phyloP scores from a whole-genome alignment of 805 yeast genomes.

The Barnettozyma sucrosica region DNA sequence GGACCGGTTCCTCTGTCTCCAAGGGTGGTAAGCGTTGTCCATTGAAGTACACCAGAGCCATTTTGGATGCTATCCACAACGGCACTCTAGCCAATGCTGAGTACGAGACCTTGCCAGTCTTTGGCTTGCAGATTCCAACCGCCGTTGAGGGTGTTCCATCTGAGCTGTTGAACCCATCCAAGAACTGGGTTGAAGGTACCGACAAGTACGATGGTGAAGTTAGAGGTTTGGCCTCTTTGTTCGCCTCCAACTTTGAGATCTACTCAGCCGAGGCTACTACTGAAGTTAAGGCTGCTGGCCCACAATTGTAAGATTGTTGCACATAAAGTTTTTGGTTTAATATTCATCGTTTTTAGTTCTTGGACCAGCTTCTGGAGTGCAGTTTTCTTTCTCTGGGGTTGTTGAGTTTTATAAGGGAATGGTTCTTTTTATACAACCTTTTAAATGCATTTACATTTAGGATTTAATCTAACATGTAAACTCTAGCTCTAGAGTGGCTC shows the following conservation, averaged over 20 bases:
- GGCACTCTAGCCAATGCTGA: conserved; percentile 78
- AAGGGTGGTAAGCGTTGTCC: conserved; percentile 98
- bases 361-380: background rate
- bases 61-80: conserved; percentile 87
- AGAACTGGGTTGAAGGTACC: conserved; percentile 63
- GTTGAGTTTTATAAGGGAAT: conserved; percentile 4
- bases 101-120: conserved; percentile 79
- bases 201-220: conserved; percentile 51
- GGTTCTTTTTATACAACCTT: background rate
- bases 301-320: conserved; percentile 30
- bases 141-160: conserved; percentile 69
- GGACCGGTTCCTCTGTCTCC: conserved; percentile 93
- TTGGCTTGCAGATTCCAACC: conserved; percentile 84
- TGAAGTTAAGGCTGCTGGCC: conserved; percentile 93
- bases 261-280: conserved; percentile 76
- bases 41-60: conserved; percentile 94
- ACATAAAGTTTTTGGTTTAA: conserved; percentile 2
- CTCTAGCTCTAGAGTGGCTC: no score
- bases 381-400: background rate
- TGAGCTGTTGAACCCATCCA: conserved; percentile 81
- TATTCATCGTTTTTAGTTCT: conserved; percentile 2
- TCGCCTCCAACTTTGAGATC: conserved; percentile 80
- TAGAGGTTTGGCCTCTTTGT: conserved; percentile 63
- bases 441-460: conserved; percentile 2
- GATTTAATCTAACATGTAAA: background rate